Base-by-base conservation (phyloP, 2,329 filamentous ascomycete species). In the Fusarium graminum region DNA sequence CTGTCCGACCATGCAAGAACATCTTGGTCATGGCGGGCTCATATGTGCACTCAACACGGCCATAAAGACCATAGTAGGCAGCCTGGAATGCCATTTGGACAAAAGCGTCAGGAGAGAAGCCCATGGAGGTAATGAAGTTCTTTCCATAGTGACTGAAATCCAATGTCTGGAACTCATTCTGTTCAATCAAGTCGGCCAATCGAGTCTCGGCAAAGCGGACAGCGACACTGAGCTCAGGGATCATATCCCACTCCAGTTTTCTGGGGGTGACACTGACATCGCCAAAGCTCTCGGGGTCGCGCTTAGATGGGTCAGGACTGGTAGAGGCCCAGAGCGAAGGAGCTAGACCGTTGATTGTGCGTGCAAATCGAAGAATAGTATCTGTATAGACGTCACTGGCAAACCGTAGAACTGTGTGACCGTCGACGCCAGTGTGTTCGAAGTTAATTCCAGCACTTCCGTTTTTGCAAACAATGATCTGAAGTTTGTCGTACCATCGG, bases 11-110 rank as follows among this genome's bases (percentile, higher is more conserved):
- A 75, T 98, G 95, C 61, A 96, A 87, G 80, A 88, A 99, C 59
- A 91, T 83, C 78, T 99, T 99, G 50, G 95, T 99, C 95, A 99
- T 98, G 40, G 95, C 94, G 9, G 95, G 95, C 78, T 99, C 95
- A 76, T 99, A 99, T 0, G 94, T 95, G 75, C 93, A 97, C 78
- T 98, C 95, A 2, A 97, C 88, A 6, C 93, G 89, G 4, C 95
- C 95, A 72, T 98, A 99, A 9, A 99, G 85, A 3, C 95, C 95
- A 74, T 97, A 99, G 81, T 99, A 98, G 2, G 95, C 94, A 6
- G 94, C 94, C 78, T 99, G 95, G 81, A 97, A 97, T 0, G 95
- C 95, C 94, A 99, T 98, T 78, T 99, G 95, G 19, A 99, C 92
- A 75, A 97, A 99, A 0, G 95, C 95, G 76, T 98, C 95, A 0